phyloP scores from a whole-genome alignment of 2,329 filamentous ascomycete genomes.

The Claviceps cyperi region DNA sequence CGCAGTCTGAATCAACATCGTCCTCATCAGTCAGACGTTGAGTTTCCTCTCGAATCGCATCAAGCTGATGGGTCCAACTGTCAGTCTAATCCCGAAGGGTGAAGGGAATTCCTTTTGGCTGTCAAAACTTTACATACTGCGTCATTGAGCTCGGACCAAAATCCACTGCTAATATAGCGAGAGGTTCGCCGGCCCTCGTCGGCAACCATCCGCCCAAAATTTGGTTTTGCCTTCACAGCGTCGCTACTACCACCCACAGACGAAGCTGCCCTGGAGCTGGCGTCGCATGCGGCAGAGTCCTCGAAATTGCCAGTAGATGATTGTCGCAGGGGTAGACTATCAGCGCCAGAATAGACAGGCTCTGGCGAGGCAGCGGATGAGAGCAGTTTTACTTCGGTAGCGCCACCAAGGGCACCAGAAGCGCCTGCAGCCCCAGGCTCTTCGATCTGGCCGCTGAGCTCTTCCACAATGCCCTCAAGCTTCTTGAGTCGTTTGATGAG shows the following conservation, averaged over 20 bases:
- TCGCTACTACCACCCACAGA: conserved; percentile 21
- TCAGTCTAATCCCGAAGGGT: not conserved
- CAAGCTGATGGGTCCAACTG: conserved; percentile 14
- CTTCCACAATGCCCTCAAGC: conserved; percentile 62
- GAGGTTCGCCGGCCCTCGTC: conserved; percentile 54
- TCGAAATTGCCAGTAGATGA: conserved; percentile 5
- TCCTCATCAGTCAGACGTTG: conserved; percentile 31
- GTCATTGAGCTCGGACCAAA: conserved; percentile 63
- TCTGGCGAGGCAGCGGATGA: conserved; percentile 19
- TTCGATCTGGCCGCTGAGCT: conserved; percentile 50
- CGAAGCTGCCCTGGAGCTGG: conserved; percentile 13
- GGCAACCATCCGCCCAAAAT: conserved; percentile 55
- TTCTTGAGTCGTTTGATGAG: conserved; percentile 57
- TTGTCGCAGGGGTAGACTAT: conserved; percentile 4
- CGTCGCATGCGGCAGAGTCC: conserved; percentile 2
- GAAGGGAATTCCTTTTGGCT: not conserved
- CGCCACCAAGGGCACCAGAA: conserved; percentile 4
- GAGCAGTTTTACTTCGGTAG: conserved; percentile 16
- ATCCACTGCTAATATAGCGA: conserved; percentile 61
- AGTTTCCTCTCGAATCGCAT: conserved; percentile 33
- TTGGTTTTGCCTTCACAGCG: conserved; percentile 18
- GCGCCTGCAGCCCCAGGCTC: conserved; percentile 24
- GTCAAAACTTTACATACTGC: conserved; percentile 34
- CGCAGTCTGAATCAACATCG: conserved; percentile 37
- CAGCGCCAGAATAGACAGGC: not conserved